A percentile compares a stretch with the other conserved stretches of the same genome.
These are phyloP conservation scores for Dryadomyces quercus-mongolicae DNA, from an alignment of 2,329 filamentous ascomycete genomes.

Conservation along the genomic window DNA sequence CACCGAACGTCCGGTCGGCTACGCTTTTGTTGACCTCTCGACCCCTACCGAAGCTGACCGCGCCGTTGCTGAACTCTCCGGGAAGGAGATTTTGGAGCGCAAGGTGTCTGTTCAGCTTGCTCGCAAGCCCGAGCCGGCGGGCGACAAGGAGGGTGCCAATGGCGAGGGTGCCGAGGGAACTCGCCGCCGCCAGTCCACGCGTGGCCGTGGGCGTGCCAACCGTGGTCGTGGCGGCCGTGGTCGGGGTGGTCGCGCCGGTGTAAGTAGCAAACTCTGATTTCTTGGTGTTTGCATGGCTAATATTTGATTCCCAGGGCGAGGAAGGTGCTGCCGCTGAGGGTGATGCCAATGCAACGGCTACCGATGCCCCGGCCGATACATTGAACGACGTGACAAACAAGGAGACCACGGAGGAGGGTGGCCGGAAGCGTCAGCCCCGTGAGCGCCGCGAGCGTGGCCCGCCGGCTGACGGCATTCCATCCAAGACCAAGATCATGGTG, in stretches of 20 bases:
- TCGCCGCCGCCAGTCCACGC: slow-evolving; percentile 50
- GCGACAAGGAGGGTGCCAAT: slow-evolving; percentile 67
- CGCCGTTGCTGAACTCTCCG: slow-evolving; percentile 89
- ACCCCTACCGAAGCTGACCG: slow-evolving; percentile 90
- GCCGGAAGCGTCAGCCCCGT: slow-evolving; percentile 42
- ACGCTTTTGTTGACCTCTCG: slow-evolving; percentile 96
- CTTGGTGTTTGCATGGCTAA: neutral
- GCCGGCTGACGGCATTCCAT: slow-evolving; percentile 91
- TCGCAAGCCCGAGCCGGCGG: slow-evolving; percentile 84
- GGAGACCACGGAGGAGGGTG: slow-evolving; percentile 43
- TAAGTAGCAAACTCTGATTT: slow-evolving; percentile 20
- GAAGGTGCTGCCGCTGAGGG: slow-evolving; percentile 31
- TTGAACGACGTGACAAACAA: slow-evolving; percentile 51
- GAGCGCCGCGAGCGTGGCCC: slow-evolving; percentile 76
- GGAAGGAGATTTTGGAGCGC: slow-evolving; percentile 94
- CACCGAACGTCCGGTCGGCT: slow-evolving; percentile 95
- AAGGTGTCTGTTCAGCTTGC: slow-evolving; percentile 99
- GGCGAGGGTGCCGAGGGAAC: slow-evolving; percentile 61
- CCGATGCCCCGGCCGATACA: slow-evolving; percentile 38
- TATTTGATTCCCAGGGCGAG: slow-evolving; percentile 21
- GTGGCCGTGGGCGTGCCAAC: slow-evolving; percentile 54
- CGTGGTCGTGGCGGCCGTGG: slow-evolving; percentile 53
- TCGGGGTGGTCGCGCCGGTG: slow-evolving; percentile 52
- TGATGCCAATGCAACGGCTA: slow-evolving; percentile 32
- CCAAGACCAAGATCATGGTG: slow-evolving; percentile 99